Conservation (phyloP, 73 alveolate genomes). For the Paramecium pentaurelia region DNA sequence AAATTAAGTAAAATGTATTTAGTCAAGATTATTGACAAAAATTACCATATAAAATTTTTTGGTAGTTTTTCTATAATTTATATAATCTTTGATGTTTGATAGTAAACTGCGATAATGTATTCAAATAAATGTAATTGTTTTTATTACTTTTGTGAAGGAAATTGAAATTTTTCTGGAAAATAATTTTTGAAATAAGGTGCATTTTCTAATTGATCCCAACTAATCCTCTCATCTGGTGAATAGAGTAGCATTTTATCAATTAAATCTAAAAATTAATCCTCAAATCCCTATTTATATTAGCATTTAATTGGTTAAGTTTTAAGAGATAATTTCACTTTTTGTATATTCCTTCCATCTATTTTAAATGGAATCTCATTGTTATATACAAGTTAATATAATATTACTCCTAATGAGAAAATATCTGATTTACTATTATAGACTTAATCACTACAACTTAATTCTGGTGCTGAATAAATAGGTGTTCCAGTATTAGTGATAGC, state of each 20-base stretch:
- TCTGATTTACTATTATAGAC: not conserved
- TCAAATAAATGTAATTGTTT: not conserved
- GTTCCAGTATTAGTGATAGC: not conserved
- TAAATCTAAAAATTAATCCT: not conserved
- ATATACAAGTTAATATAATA: not conserved
- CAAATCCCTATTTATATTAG: not conserved
- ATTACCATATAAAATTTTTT: not conserved
- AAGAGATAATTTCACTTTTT: not conserved
- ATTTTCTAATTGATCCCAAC: not conserved
- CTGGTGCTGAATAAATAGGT: not conserved
- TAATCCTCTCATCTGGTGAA: not conserved
- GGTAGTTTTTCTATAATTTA: not conserved
- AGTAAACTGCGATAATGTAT: not conserved
- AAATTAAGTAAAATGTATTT: not conserved
- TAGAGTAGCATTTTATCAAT: not conserved
- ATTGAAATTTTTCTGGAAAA: not conserved
- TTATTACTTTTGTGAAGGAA: not conserved
- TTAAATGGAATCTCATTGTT: not conserved
- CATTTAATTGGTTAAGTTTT: not conserved
- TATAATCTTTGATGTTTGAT: not conserved
- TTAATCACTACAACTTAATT: not conserved
- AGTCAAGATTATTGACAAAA: not conserved
- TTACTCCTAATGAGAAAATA: constrained; percentile 9
- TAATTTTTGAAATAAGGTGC: not conserved
- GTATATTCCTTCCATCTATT: not conserved